phyloP scores from a whole-genome alignment of 345 rosid genomes.

The Brassica napus region Da-Ae NC_063447.1:43099001-43099500 shows the following conservation, averaged over 20 bases:
- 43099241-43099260: constrained; percentile 37
- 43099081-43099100: not conserved
- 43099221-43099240: constrained; percentile 34
- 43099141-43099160: not conserved
- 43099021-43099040: too few relatives aligned
- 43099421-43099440: constrained; percentile 44
- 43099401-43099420: constrained; percentile 44
- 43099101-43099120: not conserved
- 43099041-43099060: too few relatives aligned
- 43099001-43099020: too few relatives aligned
- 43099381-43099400: constrained; percentile 10
- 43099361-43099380: not conserved
- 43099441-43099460: constrained; percentile 15
- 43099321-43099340: not conserved
- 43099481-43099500: not conserved
- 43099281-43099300: constrained; percentile 28
- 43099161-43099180: not conserved
- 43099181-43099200: not conserved
- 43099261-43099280: constrained; percentile 6
- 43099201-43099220: constrained; percentile 24
- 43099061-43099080: too few relatives aligned
- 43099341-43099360: constrained; percentile 7
- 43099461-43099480: not conserved
- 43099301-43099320: constrained; percentile 22
- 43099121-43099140: not conserved